These are phyloP conservation scores for Hypoxylon sp. DNA, from an alignment of 2,329 filamentous ascomycete genomes.

Conservation along the genomic window DNA sequence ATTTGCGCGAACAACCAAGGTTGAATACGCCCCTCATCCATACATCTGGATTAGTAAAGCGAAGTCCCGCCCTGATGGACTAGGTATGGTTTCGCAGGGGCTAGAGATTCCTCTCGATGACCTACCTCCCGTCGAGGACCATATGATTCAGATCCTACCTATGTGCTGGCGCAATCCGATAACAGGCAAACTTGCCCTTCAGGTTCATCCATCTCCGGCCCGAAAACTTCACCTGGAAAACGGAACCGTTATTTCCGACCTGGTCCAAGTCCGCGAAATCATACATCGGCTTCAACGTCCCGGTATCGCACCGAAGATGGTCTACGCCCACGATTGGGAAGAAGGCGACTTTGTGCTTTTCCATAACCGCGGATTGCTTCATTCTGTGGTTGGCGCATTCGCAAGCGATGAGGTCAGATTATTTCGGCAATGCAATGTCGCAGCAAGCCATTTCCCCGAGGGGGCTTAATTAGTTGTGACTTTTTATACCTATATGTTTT, in stretches of 20 bases:
- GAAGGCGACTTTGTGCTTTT: constrained; percentile 84
- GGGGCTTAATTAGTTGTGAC: constrained; percentile 60
- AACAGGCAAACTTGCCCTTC: constrained; percentile 77
- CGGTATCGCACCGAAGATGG: constrained; percentile 75
- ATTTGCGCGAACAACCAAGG: constrained; percentile 75
- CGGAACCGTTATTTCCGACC: constrained; percentile 77
- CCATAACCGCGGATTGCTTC: constrained; percentile 81
- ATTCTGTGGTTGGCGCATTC: constrained; percentile 83
- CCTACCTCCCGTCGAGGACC: constrained; percentile 74
- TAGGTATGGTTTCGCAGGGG: constrained; percentile 78
- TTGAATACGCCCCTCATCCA: constrained; percentile 84
- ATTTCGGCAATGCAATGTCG: constrained; percentile 85
- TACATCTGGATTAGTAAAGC: constrained; percentile 86
- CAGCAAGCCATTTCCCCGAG: constrained; percentile 71
- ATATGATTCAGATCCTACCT: constrained; percentile 79
- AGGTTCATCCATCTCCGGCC: constrained; percentile 81
- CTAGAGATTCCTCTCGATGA: constrained; percentile 72
- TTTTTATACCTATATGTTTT: not conserved
- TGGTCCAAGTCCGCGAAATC: constrained; percentile 75
- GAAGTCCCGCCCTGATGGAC: constrained; percentile 75
- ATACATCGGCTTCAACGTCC: constrained; percentile 79
- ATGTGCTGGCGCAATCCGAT: constrained; percentile 85
- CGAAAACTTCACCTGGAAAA: constrained; percentile 77
- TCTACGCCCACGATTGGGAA: constrained; percentile 84
- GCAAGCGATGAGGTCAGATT: constrained; percentile 79